Evolutionary conservation across 768 basidiomycete genomes (phyloP), one percentile per base, ranked within the genome.

Genomic region (Hygrocybe coccinea): DNA sequence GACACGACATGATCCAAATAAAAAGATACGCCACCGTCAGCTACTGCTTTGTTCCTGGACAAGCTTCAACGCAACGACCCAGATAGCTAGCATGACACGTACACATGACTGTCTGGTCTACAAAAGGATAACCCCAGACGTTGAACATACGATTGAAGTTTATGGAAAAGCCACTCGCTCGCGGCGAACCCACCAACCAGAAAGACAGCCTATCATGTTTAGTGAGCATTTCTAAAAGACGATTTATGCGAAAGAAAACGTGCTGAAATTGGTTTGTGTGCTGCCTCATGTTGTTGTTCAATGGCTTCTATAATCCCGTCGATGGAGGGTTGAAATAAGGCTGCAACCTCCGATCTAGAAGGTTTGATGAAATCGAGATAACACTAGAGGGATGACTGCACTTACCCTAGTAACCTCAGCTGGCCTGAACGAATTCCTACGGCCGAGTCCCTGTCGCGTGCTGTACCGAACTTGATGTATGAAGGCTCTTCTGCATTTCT

Each of bases 161-260:
- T 67, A 1, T 66, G 58, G 56, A 76, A 80, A 15, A 83, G 63
- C 72, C 74, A 81, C 43, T 77, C 74, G 55, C 74, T 81, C 1
- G 78, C 76, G 9, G 76, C 75, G 63, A 82, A 82, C 0, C 79
- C 80, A 6, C 81, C 80, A 2, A 83, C 79, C 1, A 85, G 73
- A 33, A 78, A 70, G 22, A 77, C 71, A 22, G 72, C 69, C 77
- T 77, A 46, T 2, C 12, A 47, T 17, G 39, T 5, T n/a, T 21
- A 44, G 15, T 29, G 5, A 35, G 14, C 22, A 24, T 17, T 41
- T 19, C 25, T 12, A 36, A 19, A 33, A 25, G 21, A 9, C 34
- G 33, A 48, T 12, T n/a, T 17, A 46, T 46, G 21, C 24, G 49
- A 48, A 6, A 9, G 5, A 15, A 24, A 2, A 56, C 70, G 24